Evolutionary conservation across 2,329 filamentous ascomycete genomes (phyloP).

Genomic region (Fusarium nelsonii): DNA sequence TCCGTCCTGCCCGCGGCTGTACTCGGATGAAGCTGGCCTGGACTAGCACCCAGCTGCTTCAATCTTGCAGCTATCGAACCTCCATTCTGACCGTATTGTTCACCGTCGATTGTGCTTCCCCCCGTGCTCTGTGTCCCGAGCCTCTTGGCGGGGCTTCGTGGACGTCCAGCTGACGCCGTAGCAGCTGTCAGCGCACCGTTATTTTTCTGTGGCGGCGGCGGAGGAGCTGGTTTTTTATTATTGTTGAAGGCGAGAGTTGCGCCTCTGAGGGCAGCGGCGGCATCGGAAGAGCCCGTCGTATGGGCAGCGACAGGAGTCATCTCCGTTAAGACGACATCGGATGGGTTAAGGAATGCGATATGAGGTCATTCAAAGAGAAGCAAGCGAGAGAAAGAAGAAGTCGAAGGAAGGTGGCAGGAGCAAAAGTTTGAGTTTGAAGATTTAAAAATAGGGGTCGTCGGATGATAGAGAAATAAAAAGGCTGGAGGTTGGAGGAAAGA

Average conservation of each 20-base stretch:
- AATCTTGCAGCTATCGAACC: conserved; percentile 42
- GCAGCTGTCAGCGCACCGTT: conserved; percentile 62
- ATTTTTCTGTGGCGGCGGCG: conserved; percentile 44
- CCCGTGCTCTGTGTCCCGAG: conserved; percentile 57
- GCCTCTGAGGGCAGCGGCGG: conserved; percentile 64
- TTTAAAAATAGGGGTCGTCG: neutral
- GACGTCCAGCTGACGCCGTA: conserved; percentile 57
- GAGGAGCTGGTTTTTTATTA: conserved; percentile 45
- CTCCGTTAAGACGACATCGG: conserved; percentile 45
- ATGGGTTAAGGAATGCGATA: conserved; percentile 21
- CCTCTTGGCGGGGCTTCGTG: conserved; percentile 42
- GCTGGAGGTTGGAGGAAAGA: conserved; percentile 7
- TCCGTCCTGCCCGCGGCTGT: conserved; percentile 47
- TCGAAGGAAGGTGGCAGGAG: neutral
- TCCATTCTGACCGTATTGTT: conserved; percentile 35
- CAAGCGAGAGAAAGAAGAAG: neutral
- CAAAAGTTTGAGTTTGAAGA: neutral
- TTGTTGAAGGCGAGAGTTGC: conserved; percentile 68
- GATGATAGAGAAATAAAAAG: conserved; percentile 1
- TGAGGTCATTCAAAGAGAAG: conserved; percentile 32
- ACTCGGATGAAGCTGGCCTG: conserved; percentile 38
- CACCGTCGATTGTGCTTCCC: conserved; percentile 48
- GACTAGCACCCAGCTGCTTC: conserved; percentile 45
- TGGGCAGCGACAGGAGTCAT: conserved; percentile 54
- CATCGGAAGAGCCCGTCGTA: conserved; percentile 50